phyloP scores from a whole-genome alignment of 805 yeast species.

The Ogataea nonfermentans region DNA sequence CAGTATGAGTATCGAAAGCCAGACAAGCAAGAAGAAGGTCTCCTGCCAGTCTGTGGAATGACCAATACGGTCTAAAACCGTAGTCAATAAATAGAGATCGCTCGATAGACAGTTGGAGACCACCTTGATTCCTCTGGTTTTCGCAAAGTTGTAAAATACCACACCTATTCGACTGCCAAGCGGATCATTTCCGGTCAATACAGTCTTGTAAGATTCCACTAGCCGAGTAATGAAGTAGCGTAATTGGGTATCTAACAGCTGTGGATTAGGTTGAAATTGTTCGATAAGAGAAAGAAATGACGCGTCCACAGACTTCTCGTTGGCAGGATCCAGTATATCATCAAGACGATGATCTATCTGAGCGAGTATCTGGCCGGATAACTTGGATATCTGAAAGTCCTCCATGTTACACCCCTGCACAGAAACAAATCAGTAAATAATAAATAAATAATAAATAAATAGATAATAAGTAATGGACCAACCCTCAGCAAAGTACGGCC shows the following conservation, averaged over 20 bases:
- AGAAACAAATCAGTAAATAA: neutral
- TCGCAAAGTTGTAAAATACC: constrained; percentile 58
- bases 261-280: constrained; percentile 55
- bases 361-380: constrained; percentile 8
- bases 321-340: neutral
- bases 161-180: constrained; percentile 22
- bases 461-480: no score
- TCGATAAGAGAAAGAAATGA: constrained; percentile 33
- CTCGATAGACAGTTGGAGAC: constrained; percentile 59
- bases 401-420: constrained; percentile 2
- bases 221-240: constrained; percentile 33
- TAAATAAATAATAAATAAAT: constrained; percentile 1
- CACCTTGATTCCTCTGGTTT: constrained; percentile 63
- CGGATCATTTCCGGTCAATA: constrained; percentile 3
- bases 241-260: constrained; percentile 45
- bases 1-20: constrained; percentile 70
- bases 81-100: constrained; percentile 50
- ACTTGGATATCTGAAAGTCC: constrained; percentile 8
- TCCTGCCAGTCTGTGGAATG: constrained; percentile 42
- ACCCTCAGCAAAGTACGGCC: no score
- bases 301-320: neutral
- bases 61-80: constrained; percentile 31
- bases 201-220: constrained; percentile 25
- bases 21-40: constrained; percentile 52
- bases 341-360: constrained; percentile 1